Percentiles rank a stretch among this genome's conserved stretches.
These are phyloP conservation scores for Psophocarpus tetragonolobus DNA, from an alignment of 306 rosid genomes.

Conservation along the genomic window DNA sequence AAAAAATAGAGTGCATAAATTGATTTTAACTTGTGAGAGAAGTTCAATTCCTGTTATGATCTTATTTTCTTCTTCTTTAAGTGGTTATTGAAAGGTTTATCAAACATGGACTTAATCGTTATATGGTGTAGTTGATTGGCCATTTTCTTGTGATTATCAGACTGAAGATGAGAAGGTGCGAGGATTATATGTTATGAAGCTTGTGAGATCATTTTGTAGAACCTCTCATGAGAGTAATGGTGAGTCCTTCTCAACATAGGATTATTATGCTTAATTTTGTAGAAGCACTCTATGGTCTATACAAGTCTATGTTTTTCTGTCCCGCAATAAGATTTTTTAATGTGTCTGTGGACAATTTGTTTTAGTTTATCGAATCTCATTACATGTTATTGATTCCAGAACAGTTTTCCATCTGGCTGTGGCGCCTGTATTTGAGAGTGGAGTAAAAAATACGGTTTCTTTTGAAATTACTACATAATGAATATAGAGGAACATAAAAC, in stretches of 20 bases:
- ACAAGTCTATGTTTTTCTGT: neutral
- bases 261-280: neutral
- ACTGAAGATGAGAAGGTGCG: conserved; percentile 79
- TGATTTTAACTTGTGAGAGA: neutral
- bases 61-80: neutral
- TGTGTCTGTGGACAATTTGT: neutral
- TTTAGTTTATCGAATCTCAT: neutral
- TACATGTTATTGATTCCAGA: conserved; percentile 1
- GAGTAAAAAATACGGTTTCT: neutral
- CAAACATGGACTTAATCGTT: neutral
- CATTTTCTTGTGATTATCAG: conserved; percentile 45
- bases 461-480: neutral
- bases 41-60: neutral
- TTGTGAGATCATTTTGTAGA: conserved; percentile 91
- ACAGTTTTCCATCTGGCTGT: conserved; percentile 5
- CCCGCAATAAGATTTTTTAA: neutral
- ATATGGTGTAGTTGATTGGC: conserved; percentile 7
- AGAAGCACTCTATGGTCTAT: neutral
- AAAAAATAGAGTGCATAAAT: neutral
- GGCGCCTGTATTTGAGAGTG: neutral
- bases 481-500: neutral
- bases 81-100: neutral
- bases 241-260: conserved; percentile 39
- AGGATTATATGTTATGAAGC: conserved; percentile 85
- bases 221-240: conserved; percentile 61